These are phyloP conservation scores for Macroventuria anomochaeta DNA, from an alignment of 2,329 filamentous ascomycete genomes.

Conservation along the genomic window DNA sequence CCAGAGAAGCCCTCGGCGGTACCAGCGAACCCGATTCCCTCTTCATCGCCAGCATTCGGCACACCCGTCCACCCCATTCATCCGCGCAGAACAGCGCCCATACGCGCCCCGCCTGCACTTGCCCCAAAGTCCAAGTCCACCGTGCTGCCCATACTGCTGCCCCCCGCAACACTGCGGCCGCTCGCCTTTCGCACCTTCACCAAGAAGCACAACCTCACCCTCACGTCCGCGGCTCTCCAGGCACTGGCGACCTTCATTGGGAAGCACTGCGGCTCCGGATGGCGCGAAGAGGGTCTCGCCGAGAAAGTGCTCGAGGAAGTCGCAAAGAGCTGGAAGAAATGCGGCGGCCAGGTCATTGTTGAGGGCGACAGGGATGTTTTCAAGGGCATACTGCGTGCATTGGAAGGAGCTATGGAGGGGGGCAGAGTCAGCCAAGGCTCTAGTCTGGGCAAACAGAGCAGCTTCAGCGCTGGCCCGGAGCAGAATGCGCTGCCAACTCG, in stretches of 20 bases:
- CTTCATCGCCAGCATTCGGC: slow-evolving; percentile 88
- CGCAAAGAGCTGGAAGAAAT: slow-evolving; percentile 88
- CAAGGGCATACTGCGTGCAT: slow-evolving; percentile 78
- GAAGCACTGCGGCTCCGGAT: slow-evolving; percentile 91
- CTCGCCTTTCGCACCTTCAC: slow-evolving; percentile 95
- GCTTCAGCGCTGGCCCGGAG: slow-evolving; percentile 65
- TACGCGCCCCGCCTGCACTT: slow-evolving; percentile 54
- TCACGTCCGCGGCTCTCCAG: slow-evolving; percentile 85
- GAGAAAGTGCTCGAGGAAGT: slow-evolving; percentile 93
- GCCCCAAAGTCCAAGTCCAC: slow-evolving; percentile 62
- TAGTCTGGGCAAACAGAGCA: slow-evolving; percentile 68
- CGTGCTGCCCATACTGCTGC: slow-evolving; percentile 87
- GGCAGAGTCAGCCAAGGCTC: slow-evolving; percentile 68
- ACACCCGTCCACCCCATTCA: slow-evolving; percentile 82
- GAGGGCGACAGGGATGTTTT: slow-evolving; percentile 75
- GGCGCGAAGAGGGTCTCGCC: slow-evolving; percentile 92
- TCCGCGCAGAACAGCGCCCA: slow-evolving; percentile 54
- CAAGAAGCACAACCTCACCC: slow-evolving; percentile 93
- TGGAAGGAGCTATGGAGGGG: slow-evolving; percentile 90
- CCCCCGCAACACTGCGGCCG: slow-evolving; percentile 83
- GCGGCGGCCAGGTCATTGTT: slow-evolving; percentile 87
- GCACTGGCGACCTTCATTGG: slow-evolving; percentile 89
- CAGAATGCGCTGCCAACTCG: slow-evolving; percentile 27
- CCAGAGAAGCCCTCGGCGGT: slow-evolving; percentile 41
- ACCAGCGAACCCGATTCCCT: slow-evolving; percentile 70